Evolutionary conservation across 495 filamentous ascomycete species (phyloP).

Genomic region (Tricharina praecox): DNA sequence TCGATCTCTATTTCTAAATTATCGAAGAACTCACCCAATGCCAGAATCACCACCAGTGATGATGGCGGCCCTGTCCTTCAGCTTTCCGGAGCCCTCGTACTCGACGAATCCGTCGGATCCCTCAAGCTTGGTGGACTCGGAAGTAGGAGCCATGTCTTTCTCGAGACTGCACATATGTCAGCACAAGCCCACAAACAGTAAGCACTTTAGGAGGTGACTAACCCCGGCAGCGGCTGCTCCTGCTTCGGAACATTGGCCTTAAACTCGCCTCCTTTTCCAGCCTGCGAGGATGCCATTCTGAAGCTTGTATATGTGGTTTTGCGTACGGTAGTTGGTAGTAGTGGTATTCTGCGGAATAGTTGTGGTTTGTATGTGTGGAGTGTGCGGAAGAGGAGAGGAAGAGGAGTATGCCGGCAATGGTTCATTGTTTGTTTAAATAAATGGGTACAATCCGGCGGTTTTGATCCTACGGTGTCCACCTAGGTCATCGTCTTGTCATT

Average conservation of each 20-base stretch:
- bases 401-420: too few relatives aligned
- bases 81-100: slow-evolving; percentile 34
- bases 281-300: slow-evolving; percentile 11
- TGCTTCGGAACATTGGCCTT: slow-evolving; percentile 16
- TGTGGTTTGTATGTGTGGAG: too few relatives aligned
- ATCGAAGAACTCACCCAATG: slow-evolving; percentile 31
- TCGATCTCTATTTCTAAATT: background rate
- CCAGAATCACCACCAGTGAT: slow-evolving; percentile 44
- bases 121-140: slow-evolving; percentile 28
- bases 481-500: background rate
- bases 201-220: background rate
- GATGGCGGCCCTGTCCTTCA: slow-evolving; percentile 35
- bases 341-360: too few relatives aligned
- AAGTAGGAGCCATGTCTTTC: slow-evolving; percentile 18
- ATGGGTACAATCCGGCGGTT: too few relatives aligned
- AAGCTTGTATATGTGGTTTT: too few relatives aligned
- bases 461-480: too few relatives aligned
- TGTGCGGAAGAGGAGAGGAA: too few relatives aligned
- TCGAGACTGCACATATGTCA: slow-evolving; percentile 14
- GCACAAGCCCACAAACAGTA: background rate
- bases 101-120: slow-evolving; percentile 28
- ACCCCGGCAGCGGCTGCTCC: slow-evolving; percentile 20
- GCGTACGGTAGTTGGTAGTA: too few relatives aligned
- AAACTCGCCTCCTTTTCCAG: slow-evolving; percentile 16
- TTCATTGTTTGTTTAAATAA: too few relatives aligned